Base-by-base conservation (phyloP, 1,284 basidiomycete genomes). In the Peniophora sp. region DNA sequence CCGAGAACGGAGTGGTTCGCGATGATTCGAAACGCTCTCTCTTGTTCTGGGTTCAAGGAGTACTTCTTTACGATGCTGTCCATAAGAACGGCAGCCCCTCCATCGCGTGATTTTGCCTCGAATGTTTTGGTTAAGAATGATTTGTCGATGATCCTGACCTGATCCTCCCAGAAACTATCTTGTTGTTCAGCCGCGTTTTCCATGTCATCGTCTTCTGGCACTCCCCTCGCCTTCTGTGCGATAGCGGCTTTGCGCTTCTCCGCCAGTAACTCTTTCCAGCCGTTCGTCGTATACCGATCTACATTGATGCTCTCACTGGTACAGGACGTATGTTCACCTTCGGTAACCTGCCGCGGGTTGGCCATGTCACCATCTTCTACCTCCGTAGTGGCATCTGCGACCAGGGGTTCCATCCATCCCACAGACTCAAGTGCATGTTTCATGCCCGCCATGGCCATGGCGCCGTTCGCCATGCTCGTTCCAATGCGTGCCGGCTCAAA, bases 1-100 rank as follows among this genome's bases (percentile, higher is more conserved):
- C n/a, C 1, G 6, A 32, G 12, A 32, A 55, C 22, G 1, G 61
- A 55, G 61, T 69, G 65, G 38, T 65, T 63, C 1, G 63, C 63
- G 27, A 67, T 53, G 9, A 70, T 65, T 3, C 55, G 45, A 49
- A 69, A 70, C 0, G 68, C 69, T 17, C 63, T 38, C 19, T 55
- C 46, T 51, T 72, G 69, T 23, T 68, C 65, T 14, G 50, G 36
- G 60, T 69, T 70, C 17, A 57, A 46, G n/a, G 49, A 45, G 39
- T 55, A 55, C 16, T 39, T 16, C 9, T n/a, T 27, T 8, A 38
- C 23, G 6, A 36, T 43, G n/a, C 43, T 35, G 16, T 49, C 36
- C 14, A 17, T 39, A 11, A 41, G 16, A 8, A 8, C 20, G 16
- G n/a, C n/a, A n/a, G n/a, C n/a, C n/a, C 16, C 8, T 8, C 5